Conservation (phyloP, 176 grass and related monocot genomes). For the Oryza officinalis region DNA sequence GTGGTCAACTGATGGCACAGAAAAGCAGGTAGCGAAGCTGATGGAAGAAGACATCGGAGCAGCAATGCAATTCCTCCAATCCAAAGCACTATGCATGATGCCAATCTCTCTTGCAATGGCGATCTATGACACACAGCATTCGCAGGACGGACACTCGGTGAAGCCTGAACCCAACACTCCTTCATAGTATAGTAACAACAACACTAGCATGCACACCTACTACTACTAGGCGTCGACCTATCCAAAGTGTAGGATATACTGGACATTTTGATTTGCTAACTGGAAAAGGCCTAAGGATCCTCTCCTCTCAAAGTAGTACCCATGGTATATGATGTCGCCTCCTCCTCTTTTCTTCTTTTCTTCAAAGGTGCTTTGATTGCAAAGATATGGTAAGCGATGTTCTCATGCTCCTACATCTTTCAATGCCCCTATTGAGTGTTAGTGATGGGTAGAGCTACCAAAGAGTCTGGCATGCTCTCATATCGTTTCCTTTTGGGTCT, state of each 20-base stretch:
- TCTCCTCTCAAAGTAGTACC: constrained; percentile 31
- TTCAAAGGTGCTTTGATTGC: constrained; percentile 69
- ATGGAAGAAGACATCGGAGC: constrained; percentile 86
- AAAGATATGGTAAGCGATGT: constrained; percentile 48
- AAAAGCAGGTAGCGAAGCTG: constrained; percentile 85
- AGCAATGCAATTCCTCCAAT: constrained; percentile 93
- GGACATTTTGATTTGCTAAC: constrained; percentile 32
- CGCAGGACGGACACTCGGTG: constrained; percentile 52
- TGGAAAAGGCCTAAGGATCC: constrained; percentile 53
- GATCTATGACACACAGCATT: constrained; percentile 73
- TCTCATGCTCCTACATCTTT: constrained; percentile 49
- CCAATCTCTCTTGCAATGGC: constrained; percentile 88
- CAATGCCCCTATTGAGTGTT: constrained; percentile 52
- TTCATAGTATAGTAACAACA: constrained; percentile 49
- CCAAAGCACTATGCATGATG: constrained; percentile 95
- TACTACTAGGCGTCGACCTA: constrained; percentile 35
- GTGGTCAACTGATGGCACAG: constrained; percentile 87
- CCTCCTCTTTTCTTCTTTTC: constrained; percentile 42
- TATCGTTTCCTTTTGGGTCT: constrained; percentile 53
- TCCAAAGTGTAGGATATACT: constrained; percentile 40
- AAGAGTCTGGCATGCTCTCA: constrained; percentile 45
- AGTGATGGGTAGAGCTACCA: constrained; percentile 45
- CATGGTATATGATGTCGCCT: constrained; percentile 58
- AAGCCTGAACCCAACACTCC: constrained; percentile 76
- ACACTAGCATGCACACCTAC: constrained; percentile 6